Evolutionary conservation across 345 rosid species (phyloP), one percentile per base, ranked within the genome.

Genomic region (Laguncularia racemosa): DNA sequence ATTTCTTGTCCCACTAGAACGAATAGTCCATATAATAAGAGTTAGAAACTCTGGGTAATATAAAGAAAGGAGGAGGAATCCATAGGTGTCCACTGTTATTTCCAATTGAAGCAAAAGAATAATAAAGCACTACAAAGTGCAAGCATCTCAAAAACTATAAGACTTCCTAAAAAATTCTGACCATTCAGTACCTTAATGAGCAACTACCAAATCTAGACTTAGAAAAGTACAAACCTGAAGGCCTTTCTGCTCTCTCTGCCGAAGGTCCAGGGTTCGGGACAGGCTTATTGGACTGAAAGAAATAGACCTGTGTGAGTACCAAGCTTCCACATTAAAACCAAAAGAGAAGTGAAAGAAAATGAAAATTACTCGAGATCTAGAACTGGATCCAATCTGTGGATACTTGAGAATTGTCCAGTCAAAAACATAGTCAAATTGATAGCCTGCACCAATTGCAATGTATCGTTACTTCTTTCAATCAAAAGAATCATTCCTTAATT

Each of bases 361-460:
- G 26, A 44, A 17, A 75, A 87, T 74, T 45, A 92, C 98, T 75
- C 80, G 72, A 58, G 79, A 73, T 78, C 96, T 85, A 18, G 96
- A 82, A 70, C 87, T 82, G 67, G 91, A 74, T 67, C 88, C 80
- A 50, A 62, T 74, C 78, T 85, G 97, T 44, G 96, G 99, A 73
- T 87, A 81, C 75, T 84, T 93, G 80, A 80, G 64, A 33, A 82
- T 76, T 28, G 97, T 93, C 97, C 99, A 93, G 77, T 93, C 96
- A 68, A 93, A 93, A 19, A 92, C 95, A 48, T 84, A 82, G 71
- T 92, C 98, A 62, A 89, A 84, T 70, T 87, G 95, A 76, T 89
- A 85, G 58, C 95, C 96, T 93, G 77, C 71, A 75, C 48, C 50
- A 46, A 57, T 48, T 71, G 26, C 47, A 56, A 45, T 18, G 53